A percentile compares a stretch with the other conserved stretches of the same genome.
These are phyloP conservation scores for Isatis lusitanica DNA, from an alignment of 441 rosid genomes.

Conservation along the genomic window DNA sequence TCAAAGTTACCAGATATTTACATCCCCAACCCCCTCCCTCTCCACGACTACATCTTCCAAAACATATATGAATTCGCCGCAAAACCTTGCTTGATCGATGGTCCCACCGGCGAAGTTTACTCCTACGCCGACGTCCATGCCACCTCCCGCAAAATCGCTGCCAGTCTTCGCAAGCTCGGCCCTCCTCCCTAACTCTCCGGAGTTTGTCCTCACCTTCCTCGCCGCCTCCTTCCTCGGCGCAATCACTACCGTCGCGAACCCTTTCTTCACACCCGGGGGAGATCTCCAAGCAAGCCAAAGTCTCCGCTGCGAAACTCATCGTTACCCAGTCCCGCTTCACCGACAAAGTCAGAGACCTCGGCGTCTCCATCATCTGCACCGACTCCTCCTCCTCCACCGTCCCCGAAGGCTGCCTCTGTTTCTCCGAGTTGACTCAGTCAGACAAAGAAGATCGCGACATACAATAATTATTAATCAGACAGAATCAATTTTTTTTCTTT, in stretches of 20 bases:
- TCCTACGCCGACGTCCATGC: slow-evolving; percentile 40
- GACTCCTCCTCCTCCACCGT: not conserved
- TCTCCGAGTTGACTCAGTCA: slow-evolving; percentile 36
- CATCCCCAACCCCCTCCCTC: too few relatives aligned
- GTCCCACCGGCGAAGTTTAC: slow-evolving; percentile 30
- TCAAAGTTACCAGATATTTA: too few relatives aligned
- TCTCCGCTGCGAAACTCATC: slow-evolving; percentile 37
- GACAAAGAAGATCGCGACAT: not conserved
- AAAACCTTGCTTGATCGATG: too few relatives aligned
- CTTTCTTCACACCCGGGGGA: slow-evolving; percentile 43
- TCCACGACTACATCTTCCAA: too few relatives aligned
- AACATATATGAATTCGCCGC: too few relatives aligned
- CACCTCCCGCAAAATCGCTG: slow-evolving; percentile 32
- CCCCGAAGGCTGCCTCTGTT: slow-evolving; percentile 37
- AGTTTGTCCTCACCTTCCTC: slow-evolving; percentile 35
- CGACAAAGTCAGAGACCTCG: slow-evolving; percentile 33
- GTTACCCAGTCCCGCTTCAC: slow-evolving; percentile 31
- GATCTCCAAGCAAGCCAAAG: slow-evolving; percentile 40
- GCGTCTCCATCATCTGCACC: slow-evolving; percentile 26
- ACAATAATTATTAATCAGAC: too few relatives aligned
- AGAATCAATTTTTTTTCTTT: too few relatives aligned
- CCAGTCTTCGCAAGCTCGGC: slow-evolving; percentile 39
- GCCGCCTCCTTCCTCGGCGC: too few relatives aligned
- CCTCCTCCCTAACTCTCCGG: slow-evolving; percentile 39
- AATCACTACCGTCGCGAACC: slow-evolving; percentile 41